These are phyloP conservation scores for Penicillium odoratum DNA, from an alignment of 495 filamentous ascomycete species.

Conservation along the genomic window DNA sequence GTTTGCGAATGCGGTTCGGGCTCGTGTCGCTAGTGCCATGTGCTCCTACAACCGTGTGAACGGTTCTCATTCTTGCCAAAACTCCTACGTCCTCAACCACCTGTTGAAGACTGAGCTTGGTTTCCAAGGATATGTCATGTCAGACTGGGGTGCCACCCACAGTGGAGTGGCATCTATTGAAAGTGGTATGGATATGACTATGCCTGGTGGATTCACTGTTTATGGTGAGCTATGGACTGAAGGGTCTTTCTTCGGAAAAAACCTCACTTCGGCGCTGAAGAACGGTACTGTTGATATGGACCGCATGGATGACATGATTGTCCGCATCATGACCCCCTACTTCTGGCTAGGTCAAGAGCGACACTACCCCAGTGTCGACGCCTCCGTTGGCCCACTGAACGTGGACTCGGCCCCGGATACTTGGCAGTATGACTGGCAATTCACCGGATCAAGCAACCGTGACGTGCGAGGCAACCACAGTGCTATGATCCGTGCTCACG, in stretches of 20 bases:
- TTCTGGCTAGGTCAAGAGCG: conserved; percentile 54
- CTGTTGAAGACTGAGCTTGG: conserved; percentile 66
- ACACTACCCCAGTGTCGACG: conserved; percentile 42
- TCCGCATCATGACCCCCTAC: conserved; percentile 55
- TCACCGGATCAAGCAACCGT: conserved; percentile 45
- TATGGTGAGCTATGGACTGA: conserved; percentile 32
- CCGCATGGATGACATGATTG: conserved; percentile 53
- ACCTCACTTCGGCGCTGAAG: conserved; percentile 47
- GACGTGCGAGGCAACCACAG: conserved; percentile 57
- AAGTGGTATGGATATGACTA: conserved; percentile 62
- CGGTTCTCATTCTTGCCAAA: conserved; percentile 64
- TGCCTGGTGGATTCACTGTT: conserved; percentile 45
- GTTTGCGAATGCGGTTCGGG: conserved; percentile 64
- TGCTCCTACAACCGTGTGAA: conserved; percentile 71
- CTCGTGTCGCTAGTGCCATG: conserved; percentile 63
- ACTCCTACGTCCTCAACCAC: conserved; percentile 60
- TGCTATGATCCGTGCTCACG: conserved; percentile 55
- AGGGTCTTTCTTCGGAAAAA: conserved; percentile 58
- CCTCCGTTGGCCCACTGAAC: conserved; percentile 57
- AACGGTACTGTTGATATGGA: conserved; percentile 58
- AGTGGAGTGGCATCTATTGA: conserved; percentile 52
- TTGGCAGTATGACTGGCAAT: conserved; percentile 50
- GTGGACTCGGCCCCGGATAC: conserved; percentile 70
- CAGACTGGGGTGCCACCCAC: conserved; percentile 65
- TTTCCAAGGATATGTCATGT: conserved; percentile 66